Evolutionary conservation across 306 rosid genomes (phyloP), one percentile per base, ranked within the genome.

Genomic region (Inga oerstediana): DNA sequence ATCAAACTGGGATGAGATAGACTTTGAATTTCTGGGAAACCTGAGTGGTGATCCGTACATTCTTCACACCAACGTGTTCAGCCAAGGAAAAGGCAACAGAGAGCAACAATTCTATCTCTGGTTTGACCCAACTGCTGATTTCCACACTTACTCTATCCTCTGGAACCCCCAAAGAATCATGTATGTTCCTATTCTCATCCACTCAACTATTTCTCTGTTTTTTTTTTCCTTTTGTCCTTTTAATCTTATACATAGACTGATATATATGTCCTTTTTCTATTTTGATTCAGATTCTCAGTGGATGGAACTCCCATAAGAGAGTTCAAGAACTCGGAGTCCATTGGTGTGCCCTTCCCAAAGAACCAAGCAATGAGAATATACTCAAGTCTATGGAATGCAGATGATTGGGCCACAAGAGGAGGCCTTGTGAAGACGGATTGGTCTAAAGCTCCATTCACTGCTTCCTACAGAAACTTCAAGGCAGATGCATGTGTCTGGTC

Each of bases 341-440:
- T 11, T 0, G 95, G 95, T 14, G 80, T 91, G 4, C 86, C 89
- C 6, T 93, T 88, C 46, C 46, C 97, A 0, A 90, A 84, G 85
- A 49, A 64, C 1, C 95, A 93, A n/a, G 75, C 94, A 3, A 91
- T 93, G 95, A 88, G 92, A 32, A 83, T 91, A 22, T 82, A 90
- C 51, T 89, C 95, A 0, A 93, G 95, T 67, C 80, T 93, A 0
- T 93, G 95, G 97, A 90, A 91, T 85, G 94, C 97, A 0, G 98
- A 94, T 70, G 98, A 94, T 34, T 94, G 94, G 98, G 98, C 98
- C 3, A 94, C 97, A 1, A 92, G 97, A 22, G 97, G 98, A 0
- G 98, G 95, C 0, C 85, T 89, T 2, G 93, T 91, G 7, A 93
- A 91, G 72, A 88, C 97, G 1, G 92, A 93, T 66, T 93, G 97